Base-by-base conservation (phyloP, 805 yeast species). In the Candida multigemmis region DNA sequence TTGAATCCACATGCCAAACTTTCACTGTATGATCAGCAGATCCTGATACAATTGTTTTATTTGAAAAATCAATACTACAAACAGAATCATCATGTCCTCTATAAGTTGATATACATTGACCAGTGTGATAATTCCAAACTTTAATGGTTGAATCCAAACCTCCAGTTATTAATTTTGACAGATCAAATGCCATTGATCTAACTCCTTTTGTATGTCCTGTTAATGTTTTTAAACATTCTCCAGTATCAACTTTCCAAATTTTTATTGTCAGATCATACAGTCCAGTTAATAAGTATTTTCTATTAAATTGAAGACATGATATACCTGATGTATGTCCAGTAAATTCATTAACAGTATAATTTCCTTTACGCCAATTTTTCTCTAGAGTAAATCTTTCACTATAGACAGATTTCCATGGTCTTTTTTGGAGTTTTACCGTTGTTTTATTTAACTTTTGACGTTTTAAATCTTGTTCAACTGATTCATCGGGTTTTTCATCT, bases 391-490 rank as follows among this genome's bases (percentile, higher is more conserved):
- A 89, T 19, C 98, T 66, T 54, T 91, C 98, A 24, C 84, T 69
- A 53, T 91, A 89, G 14, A 89, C 95, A 5, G 82, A 80, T 45
- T 91, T 89, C 98, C 98, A 89, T 3, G 97, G 96, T 38, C 95
- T 67, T 25, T 56, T 62, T 27, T 41, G 44, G 12, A 48, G 26
- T 19, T 31, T 23, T 19, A 11, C 24, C 24, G n/a, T 11, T 11
- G 6, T 21, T 27, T 18, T 13, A 27, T 24, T n/a, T 25, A 18
- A 7, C 27, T 22, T 23, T 22, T 28, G 26, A 11, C n/a, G 19
- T 11, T 26, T 16, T 4, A 19, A 27, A 12, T 17, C 16, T 22
- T 23, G 27, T 14, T 17, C 9, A 17, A 7, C 19, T 7, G 7
- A 14, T 9, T 7, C 11, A 20, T 20, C 12, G 11, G 7, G 9